Evolutionary conservation across 73 alveolate genomes (phyloP).

Genomic region (Paramecium pentaurelia): DNA sequence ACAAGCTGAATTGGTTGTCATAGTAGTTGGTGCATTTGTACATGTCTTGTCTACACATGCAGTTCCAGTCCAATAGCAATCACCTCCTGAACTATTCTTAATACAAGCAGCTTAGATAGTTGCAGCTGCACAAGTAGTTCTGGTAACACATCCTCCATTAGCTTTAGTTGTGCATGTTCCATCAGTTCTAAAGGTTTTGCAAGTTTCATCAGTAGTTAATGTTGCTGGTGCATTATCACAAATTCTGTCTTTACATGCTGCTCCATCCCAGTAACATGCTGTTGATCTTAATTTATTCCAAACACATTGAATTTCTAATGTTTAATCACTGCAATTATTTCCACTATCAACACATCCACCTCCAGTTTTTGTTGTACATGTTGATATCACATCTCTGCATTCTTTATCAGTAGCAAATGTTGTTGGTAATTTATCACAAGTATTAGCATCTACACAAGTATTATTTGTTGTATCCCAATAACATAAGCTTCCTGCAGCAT

Average conservation of each 20-base stretch:
- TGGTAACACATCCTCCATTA: constrained; percentile 29
- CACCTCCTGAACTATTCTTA: neutral
- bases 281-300: neutral
- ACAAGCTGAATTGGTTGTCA: constrained; percentile 34
- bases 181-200: neutral
- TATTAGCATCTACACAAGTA: neutral
- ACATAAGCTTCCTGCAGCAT: neutral
- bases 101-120: neutral
- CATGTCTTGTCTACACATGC: constrained; percentile 15
- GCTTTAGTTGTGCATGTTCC: constrained; percentile 8
- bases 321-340: neutral
- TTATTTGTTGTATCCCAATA: neutral
- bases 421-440: neutral
- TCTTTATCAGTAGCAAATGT: constrained; percentile 9
- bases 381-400: neutral
- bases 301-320: neutral
- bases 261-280: neutral
- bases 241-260: neutral
- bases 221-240: neutral
- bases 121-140: neutral
- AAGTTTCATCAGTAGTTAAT: neutral
- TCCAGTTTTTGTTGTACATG: neutral
- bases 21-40: constrained; percentile 36
- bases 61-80: constrained; percentile 17
- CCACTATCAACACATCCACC: constrained; percentile 25